phyloP scores from a whole-genome alignment of 495 filamentous ascomycete genomes.

The Tuber aestivum region DNA sequence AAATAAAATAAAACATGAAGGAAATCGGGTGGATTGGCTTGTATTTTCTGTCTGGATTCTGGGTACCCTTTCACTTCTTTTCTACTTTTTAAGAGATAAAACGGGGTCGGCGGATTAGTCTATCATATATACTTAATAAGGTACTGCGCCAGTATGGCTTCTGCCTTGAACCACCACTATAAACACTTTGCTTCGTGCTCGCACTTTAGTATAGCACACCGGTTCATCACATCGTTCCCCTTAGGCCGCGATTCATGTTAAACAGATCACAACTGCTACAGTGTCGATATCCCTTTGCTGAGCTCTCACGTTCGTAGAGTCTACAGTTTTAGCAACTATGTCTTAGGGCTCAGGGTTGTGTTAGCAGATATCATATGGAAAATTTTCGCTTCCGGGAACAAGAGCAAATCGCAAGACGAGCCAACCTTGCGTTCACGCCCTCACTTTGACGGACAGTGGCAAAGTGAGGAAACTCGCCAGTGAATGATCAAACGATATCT shows the following conservation, averaged over 20 bases:
- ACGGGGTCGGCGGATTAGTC: neutral
- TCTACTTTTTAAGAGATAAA: neutral
- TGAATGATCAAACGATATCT: neutral
- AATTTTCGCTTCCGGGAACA: neutral
- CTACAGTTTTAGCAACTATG: neutral
- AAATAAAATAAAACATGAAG: conserved; percentile 32
- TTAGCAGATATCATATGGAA: neutral
- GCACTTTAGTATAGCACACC: neutral
- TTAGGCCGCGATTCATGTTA: neutral
- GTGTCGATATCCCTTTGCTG: neutral
- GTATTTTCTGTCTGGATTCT: neutral
- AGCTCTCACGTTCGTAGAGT: neutral
- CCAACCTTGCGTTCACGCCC: neutral
- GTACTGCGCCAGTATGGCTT: neutral
- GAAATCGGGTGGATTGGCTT: conserved; percentile 33
- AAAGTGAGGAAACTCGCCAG: neutral
- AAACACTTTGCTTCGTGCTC: neutral
- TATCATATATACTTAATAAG: neutral
- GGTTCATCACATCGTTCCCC: neutral
- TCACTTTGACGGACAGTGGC: too few species aligned
- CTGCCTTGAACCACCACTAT: neutral
- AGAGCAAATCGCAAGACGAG: neutral
- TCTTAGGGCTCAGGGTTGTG: neutral
- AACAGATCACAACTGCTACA: neutral
- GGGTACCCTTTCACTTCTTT: neutral